phyloP scores from a whole-genome alignment of 345 rosid species.

The Gossypium mustelinum region DNA sequence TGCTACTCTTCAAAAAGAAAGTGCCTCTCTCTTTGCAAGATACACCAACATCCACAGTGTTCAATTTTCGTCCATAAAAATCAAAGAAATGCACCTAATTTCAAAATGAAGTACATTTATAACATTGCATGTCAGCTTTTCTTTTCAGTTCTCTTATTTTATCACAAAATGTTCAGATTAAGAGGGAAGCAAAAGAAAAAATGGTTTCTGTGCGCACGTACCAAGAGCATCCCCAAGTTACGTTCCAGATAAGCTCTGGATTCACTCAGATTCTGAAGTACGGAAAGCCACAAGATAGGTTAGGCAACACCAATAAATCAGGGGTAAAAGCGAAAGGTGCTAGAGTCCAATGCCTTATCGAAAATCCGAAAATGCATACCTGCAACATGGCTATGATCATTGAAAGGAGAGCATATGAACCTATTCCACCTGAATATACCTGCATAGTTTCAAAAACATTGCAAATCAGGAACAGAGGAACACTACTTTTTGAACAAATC shows the following conservation, averaged over 20 bases:
- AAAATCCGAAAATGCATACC: slow-evolving; percentile 29
- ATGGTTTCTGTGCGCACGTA: slow-evolving; percentile 27
- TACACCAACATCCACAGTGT: slow-evolving; percentile 75
- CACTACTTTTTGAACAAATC: neutral
- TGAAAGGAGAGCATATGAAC: slow-evolving; percentile 87
- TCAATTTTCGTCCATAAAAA: slow-evolving; percentile 77
- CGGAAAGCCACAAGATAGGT: slow-evolving; percentile 4
- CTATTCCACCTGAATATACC: slow-evolving; percentile 92
- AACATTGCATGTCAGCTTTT: neutral
- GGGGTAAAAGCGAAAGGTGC: neutral
- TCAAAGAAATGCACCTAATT: slow-evolving; percentile 82
- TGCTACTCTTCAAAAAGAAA: slow-evolving; percentile 66
- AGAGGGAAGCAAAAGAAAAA: neutral
- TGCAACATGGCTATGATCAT: slow-evolving; percentile 84
- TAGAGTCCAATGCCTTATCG: neutral
- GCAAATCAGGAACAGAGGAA: slow-evolving; percentile 19
- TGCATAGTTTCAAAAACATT: slow-evolving; percentile 32
- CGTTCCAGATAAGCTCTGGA: slow-evolving; percentile 50
- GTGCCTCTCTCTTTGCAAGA: slow-evolving; percentile 65
- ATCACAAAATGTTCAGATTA: neutral
- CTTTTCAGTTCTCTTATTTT: neutral
- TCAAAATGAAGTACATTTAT: slow-evolving; percentile 15
- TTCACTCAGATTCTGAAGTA: slow-evolving; percentile 55
- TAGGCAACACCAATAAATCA: neutral
- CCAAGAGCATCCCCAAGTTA: slow-evolving; percentile 88